These are phyloP conservation scores for slime mould (Dictyostelium discoideum) DNA, from an alignment of 78 protist species.

Conservation along the genomic window DNA sequence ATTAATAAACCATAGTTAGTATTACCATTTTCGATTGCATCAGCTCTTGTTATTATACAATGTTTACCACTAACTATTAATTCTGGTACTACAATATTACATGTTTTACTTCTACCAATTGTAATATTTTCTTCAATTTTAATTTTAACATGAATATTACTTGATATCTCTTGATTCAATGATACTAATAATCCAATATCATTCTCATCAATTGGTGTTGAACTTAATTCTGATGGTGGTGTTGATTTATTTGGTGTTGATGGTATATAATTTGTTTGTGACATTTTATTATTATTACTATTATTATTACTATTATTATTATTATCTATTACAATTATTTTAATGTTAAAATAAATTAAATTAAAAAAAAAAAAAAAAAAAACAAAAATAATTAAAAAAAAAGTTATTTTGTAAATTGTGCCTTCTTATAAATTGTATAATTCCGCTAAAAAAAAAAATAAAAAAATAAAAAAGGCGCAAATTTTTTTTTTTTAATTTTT, in stretches of 20 bases:
- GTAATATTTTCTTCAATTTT: neutral
- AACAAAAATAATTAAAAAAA: neutral
- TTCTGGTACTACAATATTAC: constrained; percentile 11
- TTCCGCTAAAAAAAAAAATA: neutral
- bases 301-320: neutral
- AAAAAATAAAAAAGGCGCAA: neutral
- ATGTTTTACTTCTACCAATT: constrained; percentile 23
- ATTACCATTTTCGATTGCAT: neutral
- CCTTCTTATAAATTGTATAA: neutral
- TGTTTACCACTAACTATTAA: constrained; percentile 15
- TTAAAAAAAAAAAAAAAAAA: neutral
- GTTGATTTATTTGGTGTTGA: constrained; percentile 3
- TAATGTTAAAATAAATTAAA: neutral
- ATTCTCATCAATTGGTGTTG: neutral
- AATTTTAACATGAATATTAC: neutral
- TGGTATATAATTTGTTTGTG: neutral
- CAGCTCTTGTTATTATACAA: constrained; percentile 18
- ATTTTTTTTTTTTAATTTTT: too few species aligned
- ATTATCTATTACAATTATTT: too few species aligned
- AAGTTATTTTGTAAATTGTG: neutral
- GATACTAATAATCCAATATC: constrained; percentile 1
- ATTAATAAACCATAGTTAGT: neutral
- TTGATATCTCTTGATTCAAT: neutral
- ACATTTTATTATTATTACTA: neutral
- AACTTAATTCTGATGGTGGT: neutral